Base-by-base conservation (phyloP, 106 monocot genomes). In the Iris macrosiphon region DNA sequence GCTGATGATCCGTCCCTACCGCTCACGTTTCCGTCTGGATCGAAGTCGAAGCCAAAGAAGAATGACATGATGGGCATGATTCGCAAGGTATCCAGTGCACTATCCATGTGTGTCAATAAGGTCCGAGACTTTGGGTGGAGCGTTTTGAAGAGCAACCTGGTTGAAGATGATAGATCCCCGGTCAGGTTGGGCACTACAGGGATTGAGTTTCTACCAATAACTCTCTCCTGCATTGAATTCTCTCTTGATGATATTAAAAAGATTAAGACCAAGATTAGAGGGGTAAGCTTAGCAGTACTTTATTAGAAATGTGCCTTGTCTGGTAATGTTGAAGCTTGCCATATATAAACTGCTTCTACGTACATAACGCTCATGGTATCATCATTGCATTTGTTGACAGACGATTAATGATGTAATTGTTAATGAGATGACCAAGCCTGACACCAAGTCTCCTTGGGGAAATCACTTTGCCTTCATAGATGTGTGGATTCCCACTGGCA, bases 1-100 rank as follows among this genome's bases (percentile, higher is more conserved):
- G 82, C 79, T 4, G 88, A 88, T 38, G 59, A 88, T 51, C 88
- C 82, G 2, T 79, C 72, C 0, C 64, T 75, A 22, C 82, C 88
- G 3, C 72, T 88, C 44, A 82, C 88, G 9, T 88, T 88, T 44
- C 88, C 88, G 7, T 18, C 63, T 2, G 83, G 57, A 75, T n/a
- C n/a, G n/a, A n/a, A n/a, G n/a, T 3, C 57, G 3, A 31, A 39
- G 13, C 40, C 38, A 19, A 55, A 44, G 15, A 42, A 17, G 20
- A 2, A 4, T 24, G 18, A 39, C 7, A 4, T 26, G 26, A 25
- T 31, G 20, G 34, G 18, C 6, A 23, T 38, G 10, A 9, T 11
- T 7, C 24, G 30, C 13, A 21, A 50, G 7, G 28, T 61, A 12
- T 14, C 44, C 13, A 52, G 59, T 20, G 61, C 39, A 2, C 8